Evolutionary conservation across 2,329 filamentous ascomycete genomes (phyloP).

Genomic region (Taxawa tesnikishii): DNA sequence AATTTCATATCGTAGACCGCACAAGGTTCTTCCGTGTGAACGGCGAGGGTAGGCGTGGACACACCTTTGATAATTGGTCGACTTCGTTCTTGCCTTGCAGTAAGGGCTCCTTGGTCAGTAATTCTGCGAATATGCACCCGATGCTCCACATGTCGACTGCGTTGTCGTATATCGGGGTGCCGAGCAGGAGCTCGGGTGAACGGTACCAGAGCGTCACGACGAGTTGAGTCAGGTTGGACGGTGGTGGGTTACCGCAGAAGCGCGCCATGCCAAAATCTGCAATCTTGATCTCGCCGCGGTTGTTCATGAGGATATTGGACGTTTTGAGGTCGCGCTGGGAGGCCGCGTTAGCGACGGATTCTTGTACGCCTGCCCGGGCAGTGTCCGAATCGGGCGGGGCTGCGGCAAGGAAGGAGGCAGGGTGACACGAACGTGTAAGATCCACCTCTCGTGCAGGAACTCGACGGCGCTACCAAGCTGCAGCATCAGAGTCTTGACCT

Average conservation of each 20-base stretch:
- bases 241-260: slow-evolving; percentile 66
- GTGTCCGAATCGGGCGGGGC: too few relatives aligned
- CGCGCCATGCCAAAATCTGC: slow-evolving; percentile 98
- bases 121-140: slow-evolving; percentile 89
- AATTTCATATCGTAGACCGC: too few relatives aligned
- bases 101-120: slow-evolving; percentile 70
- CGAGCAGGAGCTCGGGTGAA: slow-evolving; percentile 78
- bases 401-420: too few relatives aligned
- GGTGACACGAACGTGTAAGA: slow-evolving; percentile 50
- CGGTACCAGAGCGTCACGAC: slow-evolving; percentile 98
- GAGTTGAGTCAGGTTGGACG: slow-evolving; percentile 69
- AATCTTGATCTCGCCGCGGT: slow-evolving; percentile 86
- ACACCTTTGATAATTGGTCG: slow-evolving; percentile 62
- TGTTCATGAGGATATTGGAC: slow-evolving; percentile 87
- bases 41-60: slow-evolving; percentile 9
- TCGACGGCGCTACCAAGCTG: slow-evolving; percentile 71
- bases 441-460: slow-evolving; percentile 82
- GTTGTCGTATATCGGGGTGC: slow-evolving; percentile 59
- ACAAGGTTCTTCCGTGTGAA: too few relatives aligned
- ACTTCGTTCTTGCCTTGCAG: slow-evolving; percentile 88
- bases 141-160: slow-evolving; percentile 92
- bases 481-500: slow-evolving; percentile 78
- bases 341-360: too few relatives aligned
- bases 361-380: too few relatives aligned
- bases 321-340: slow-evolving; percentile 80